Base-by-base conservation (phyloP, 2,329 filamentous ascomycete species). In the Penicillium sumatraense region DNA sequence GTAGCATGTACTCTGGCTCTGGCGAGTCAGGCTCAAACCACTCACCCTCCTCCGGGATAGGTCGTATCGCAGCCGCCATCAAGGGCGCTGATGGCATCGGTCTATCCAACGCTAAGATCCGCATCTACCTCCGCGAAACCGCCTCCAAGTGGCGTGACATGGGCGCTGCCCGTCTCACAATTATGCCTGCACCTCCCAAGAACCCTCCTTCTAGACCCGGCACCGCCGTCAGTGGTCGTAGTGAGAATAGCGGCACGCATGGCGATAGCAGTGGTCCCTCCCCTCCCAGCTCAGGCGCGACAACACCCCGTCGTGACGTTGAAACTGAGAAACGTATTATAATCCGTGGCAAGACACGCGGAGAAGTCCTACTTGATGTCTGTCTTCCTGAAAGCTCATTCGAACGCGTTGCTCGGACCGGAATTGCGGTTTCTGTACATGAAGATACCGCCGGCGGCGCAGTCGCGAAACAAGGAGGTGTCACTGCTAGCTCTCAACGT, bases 351-450 rank as follows among this genome's bases (percentile, higher is more conserved):
- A 88, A 91, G 67, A 87, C 86, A 1, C 86, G 72, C 59, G 84
- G 85, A 20, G 80, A 87, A 57, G 81, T 88, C 1, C 74, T 96
- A 31, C 81, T 97, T 0, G 93, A 98, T 72, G 91, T 90, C 1
- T 92, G 92, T 45, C 80, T 97, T 1, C 89, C 89, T 10, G 91
- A 92, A 69, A 89, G 86, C 53, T 93, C 90, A 68, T 96, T 96
- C 75, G 89, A 93, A 62, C 81, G 90, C 16, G 86, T 96, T 57
- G 93, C 91, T 5, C 86, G 89, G 62, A 89, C 90, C 29, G 93
- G 93, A 44, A 93, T 97, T 66, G 90, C 95, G 1, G 87, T 96
- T 53, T 93, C 89, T 61, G 89, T 97, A 31, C 95, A 91, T 86
- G 89, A 95, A 71, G 87, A 91, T 63, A 86, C 86, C 46, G 84